Conservation (phyloP, 257 asterid species). For the Solanum ossicruentum region DNA sequence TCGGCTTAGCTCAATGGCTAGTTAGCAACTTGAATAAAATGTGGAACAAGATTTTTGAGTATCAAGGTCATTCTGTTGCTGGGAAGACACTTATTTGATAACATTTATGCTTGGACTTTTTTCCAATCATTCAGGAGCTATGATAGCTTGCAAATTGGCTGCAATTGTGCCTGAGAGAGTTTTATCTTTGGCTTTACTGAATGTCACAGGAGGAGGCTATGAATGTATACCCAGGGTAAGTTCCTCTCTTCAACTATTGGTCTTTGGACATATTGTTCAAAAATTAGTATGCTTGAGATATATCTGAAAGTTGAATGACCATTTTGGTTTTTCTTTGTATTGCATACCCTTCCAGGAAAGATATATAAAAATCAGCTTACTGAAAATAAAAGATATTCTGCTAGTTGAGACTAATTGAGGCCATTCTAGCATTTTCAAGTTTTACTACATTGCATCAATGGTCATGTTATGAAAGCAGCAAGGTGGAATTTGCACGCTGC, state of each 20-base stretch:
- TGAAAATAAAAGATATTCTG: neutral
- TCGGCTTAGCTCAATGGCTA: neutral
- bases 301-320: neutral
- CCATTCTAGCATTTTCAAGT: neutral
- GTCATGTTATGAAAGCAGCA: neutral
- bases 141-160: constrained; percentile 92
- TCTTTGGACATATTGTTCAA: neutral
- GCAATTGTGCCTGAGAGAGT: constrained; percentile 73
- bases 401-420: neutral
- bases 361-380: neutral
- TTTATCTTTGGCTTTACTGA: constrained; percentile 75
- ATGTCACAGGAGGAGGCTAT: constrained; percentile 98
- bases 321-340: neutral
- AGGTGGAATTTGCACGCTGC: neutral
- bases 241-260: neutral
- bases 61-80: neutral
- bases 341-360: neutral
- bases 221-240: constrained; percentile 89
- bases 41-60: neutral
- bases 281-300: neutral
- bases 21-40: neutral
- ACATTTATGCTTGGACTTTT: neutral
- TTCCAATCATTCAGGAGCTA: constrained; percentile 56
- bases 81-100: neutral
- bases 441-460: neutral